These are phyloP conservation scores for Groenewaldozyma tartarivorans DNA, from an alignment of 805 yeast species.

Conservation along the genomic window DNA sequence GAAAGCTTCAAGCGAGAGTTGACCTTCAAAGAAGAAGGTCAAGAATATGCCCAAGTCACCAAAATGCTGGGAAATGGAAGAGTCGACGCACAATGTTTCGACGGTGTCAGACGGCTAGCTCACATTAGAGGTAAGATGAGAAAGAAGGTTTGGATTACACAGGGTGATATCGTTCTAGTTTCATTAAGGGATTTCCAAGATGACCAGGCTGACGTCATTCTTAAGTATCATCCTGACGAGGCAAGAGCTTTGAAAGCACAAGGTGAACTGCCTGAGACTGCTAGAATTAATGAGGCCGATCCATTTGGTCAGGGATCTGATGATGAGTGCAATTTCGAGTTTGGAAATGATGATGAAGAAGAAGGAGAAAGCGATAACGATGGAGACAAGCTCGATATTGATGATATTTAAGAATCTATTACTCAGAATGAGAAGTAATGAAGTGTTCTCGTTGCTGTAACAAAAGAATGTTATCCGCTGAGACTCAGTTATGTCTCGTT, in stretches of 20 bases:
- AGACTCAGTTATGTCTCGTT: too few relatives aligned
- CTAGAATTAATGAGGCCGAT: slow-evolving; percentile 95
- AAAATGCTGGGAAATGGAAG: slow-evolving; percentile 98
- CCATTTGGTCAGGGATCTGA: slow-evolving; percentile 94
- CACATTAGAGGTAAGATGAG: slow-evolving; percentile 98
- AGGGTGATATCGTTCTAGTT: slow-evolving; percentile 93
- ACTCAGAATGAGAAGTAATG: too few relatives aligned
- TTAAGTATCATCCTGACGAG: slow-evolving; percentile 94
- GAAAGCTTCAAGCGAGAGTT: slow-evolving; percentile 91
- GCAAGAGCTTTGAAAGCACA: slow-evolving; percentile 91
- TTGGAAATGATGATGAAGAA: slow-evolving; percentile 83
- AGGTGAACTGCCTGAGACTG: slow-evolving; percentile 96
- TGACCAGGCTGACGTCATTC: slow-evolving; percentile 95
- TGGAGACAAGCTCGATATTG: slow-evolving; percentile 70
- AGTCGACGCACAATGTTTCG: slow-evolving; percentile 91
- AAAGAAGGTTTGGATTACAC: slow-evolving; percentile 99
- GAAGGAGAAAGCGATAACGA: slow-evolving; percentile 56
- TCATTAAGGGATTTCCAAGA: slow-evolving; percentile 98
- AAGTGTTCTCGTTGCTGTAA: too few relatives aligned
- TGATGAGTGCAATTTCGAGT: slow-evolving; percentile 96
- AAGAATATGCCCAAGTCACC: slow-evolving; percentile 96
- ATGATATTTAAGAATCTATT: slow-evolving; percentile 58
- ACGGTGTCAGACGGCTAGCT: slow-evolving; percentile 87
- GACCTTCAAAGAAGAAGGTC: slow-evolving; percentile 87
- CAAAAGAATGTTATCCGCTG: too few relatives aligned